Percentiles rank a stretch among this genome's conserved stretches.
Evolutionary conservation across 805 yeast genomes (phyloP).

Genomic region (Metschnikowia shivogae): DNA sequence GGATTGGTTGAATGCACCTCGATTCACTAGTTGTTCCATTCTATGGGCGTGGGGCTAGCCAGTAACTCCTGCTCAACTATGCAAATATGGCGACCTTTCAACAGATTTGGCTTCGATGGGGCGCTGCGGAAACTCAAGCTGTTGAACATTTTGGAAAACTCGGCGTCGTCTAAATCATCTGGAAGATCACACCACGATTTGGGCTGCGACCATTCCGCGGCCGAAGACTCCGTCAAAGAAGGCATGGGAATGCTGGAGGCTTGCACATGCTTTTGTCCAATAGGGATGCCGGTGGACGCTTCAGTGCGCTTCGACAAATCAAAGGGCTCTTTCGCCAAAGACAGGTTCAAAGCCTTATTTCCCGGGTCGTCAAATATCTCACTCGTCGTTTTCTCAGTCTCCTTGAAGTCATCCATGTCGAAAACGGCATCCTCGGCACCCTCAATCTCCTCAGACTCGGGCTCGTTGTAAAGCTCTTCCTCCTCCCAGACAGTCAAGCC

Average conservation of each 20-base stretch:
- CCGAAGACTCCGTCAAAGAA: constrained; percentile 27
- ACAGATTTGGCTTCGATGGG: background rate
- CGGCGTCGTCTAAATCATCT: constrained; percentile 30
- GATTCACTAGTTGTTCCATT: constrained; percentile 11
- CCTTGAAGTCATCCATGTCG: constrained; percentile 15
- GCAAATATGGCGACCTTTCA: constrained; percentile 5
- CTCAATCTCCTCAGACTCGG: constrained; percentile 4
- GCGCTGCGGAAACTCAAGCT: constrained; percentile 13
- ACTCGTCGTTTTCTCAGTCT: background rate
- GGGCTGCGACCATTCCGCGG: constrained; percentile 18
- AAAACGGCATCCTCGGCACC: constrained; percentile 12
- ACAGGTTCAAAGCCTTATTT: background rate
- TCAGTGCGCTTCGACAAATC: no score
- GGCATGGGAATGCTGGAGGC: constrained; percentile 21
- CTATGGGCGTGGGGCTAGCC: constrained; percentile 5
- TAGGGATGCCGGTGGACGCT: background rate
- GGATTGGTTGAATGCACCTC: no score
- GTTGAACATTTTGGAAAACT: constrained; percentile 17
- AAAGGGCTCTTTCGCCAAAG: no score
- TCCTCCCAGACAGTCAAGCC: constrained; percentile 49
- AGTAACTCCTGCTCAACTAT: constrained; percentile 14
- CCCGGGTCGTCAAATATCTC: background rate
- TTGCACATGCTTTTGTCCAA: background rate
- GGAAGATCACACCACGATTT: constrained; percentile 26
- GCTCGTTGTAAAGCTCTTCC: constrained; percentile 17